A percentile compares a stretch with the other conserved stretches of the same genome.
Evolutionary conservation across 2,329 filamentous ascomycete species (phyloP).

Genomic region (Trichoderma atrobrunneum): DNA sequence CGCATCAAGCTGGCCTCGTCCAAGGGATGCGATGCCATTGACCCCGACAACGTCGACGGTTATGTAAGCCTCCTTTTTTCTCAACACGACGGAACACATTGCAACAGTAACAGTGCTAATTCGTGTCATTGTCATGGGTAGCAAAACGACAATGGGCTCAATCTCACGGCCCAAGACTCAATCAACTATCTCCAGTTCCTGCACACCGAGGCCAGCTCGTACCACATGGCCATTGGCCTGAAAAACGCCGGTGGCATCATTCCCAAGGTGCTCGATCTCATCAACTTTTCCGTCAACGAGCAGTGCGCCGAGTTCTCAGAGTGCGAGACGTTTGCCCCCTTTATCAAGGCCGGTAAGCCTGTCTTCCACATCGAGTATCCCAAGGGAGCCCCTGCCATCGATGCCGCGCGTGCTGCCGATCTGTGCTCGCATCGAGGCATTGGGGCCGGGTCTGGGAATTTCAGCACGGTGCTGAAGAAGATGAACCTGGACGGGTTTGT

Average conservation of each 20-base stretch:
- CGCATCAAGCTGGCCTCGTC: conserved; percentile 57
- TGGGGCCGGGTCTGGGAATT: conserved; percentile 44
- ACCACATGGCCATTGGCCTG: conserved; percentile 61
- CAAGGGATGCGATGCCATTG: conserved; percentile 67
- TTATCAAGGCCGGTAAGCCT: conserved; percentile 60
- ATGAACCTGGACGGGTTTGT: conserved; percentile 63
- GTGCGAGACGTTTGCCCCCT: conserved; percentile 56
- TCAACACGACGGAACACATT: neutral
- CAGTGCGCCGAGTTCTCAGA: conserved; percentile 62
- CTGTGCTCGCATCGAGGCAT: conserved; percentile 43
- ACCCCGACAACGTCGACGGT: conserved; percentile 66
- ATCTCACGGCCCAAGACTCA: conserved; percentile 54
- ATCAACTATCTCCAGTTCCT: conserved; percentile 61
- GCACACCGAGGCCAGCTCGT: conserved; percentile 48
- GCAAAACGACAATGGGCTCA: conserved; percentile 61
- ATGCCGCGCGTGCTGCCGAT: conserved; percentile 31
- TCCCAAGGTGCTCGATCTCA: conserved; percentile 41
- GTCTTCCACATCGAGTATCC: conserved; percentile 75
- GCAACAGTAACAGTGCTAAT: neutral
- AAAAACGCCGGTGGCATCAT: conserved; percentile 68
- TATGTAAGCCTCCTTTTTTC: conserved; percentile 45
- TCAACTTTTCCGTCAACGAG: conserved; percentile 69
- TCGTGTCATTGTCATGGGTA: conserved; percentile 21
- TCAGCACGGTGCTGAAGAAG: conserved; percentile 65
- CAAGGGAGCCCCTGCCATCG: conserved; percentile 42